These are phyloP conservation scores for Penicillium crustosum DNA, from an alignment of 2,329 filamentous ascomycete genomes.

Conservation along the genomic window DNA sequence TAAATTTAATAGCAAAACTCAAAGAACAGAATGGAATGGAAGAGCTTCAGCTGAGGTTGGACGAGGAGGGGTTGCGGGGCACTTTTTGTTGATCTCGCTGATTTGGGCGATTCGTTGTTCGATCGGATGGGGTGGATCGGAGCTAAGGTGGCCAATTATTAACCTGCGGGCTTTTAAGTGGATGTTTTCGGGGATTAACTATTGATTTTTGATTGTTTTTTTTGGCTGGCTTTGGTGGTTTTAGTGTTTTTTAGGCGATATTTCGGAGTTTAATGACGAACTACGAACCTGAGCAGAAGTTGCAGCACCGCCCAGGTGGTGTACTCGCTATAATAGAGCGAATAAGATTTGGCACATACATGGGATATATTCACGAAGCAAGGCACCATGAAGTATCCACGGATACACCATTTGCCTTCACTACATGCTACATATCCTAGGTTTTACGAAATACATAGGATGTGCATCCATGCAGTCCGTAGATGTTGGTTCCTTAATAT, in stretches of 20 bases:
- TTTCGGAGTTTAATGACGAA: background rate
- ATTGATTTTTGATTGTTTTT: background rate
- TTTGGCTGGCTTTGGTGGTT: background rate
- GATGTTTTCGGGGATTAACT: background rate
- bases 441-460: background rate
- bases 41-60: slow-evolving; percentile 9
- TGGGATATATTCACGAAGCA: too few species aligned
- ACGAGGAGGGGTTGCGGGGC: slow-evolving; percentile 9
- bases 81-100: background rate
- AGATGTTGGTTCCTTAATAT: background rate
- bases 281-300: background rate
- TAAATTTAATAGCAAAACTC: background rate
- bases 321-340: background rate
- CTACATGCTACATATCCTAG: background rate
- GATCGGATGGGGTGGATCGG: background rate
- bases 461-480: too few species aligned
- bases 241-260: background rate
- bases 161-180: background rate
- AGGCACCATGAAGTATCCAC: too few species aligned
- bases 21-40: slow-evolving; percentile 6
- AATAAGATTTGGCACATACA: too few species aligned
- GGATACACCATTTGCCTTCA: too few species aligned
- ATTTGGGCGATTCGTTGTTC: background rate
- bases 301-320: background rate
- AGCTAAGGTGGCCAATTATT: background rate